phyloP scores from a whole-genome alignment of 139 green algal genomes.

The Chlorella sp. region DNA sequence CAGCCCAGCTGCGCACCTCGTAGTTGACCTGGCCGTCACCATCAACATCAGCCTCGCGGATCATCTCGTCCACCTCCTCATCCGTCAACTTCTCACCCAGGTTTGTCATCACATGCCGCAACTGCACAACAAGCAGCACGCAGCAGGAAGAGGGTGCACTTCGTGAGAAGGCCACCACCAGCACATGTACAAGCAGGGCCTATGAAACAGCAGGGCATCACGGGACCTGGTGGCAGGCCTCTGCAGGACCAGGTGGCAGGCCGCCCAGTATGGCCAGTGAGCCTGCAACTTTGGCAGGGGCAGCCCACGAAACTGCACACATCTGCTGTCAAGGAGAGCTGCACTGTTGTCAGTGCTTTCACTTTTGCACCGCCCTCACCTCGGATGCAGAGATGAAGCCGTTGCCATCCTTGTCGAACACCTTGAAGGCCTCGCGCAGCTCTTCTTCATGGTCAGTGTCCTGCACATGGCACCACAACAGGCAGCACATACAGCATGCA shows the following conservation, averaged over 20 bases:
- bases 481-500: too few species aligned
- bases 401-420: constrained; percentile 99
- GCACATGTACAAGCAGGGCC: too few species aligned
- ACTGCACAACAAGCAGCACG: too few species aligned
- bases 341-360: too few species aligned
- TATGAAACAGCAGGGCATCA: too few species aligned
- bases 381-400: constrained; percentile 97
- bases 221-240: too few species aligned
- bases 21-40: constrained; percentile 69
- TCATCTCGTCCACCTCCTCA: constrained; percentile 98
- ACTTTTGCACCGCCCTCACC: constrained; percentile 50
- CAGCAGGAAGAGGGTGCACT: too few species aligned
- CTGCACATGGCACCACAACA: too few species aligned
- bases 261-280: too few species aligned
- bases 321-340: neutral
- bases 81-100: constrained; percentile 97
- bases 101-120: constrained; percentile 99
- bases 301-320: neutral
- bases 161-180: too few species aligned
- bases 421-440: constrained; percentile 98
- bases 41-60: constrained; percentile 89
- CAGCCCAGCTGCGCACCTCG: constrained; percentile 57
- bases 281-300: neutral
- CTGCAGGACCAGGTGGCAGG: too few species aligned
- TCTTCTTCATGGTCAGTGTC: constrained; percentile 96